phyloP scores from a whole-genome alignment of 768 basidiomycete species.

The Suillus placidus region DNA sequence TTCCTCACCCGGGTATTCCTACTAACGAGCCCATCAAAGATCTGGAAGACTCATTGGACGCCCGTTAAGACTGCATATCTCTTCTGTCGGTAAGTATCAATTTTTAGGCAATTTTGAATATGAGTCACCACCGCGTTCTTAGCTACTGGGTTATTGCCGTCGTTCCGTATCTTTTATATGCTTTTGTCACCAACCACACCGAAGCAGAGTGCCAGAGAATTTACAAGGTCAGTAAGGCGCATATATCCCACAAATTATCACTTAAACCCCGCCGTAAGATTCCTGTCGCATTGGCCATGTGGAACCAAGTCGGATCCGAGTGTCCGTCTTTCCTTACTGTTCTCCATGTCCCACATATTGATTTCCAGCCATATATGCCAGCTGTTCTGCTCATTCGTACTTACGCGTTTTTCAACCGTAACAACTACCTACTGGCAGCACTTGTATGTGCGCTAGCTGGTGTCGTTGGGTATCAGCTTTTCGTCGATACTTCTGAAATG shows the following conservation, averaged over 20 bases:
- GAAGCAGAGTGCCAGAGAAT: conserved; percentile 66
- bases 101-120: conserved; percentile 16
- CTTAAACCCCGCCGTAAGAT: conserved; percentile 46
- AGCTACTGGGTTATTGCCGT: conserved; percentile 85
- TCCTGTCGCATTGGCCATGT: conserved; percentile 81
- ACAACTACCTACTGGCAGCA: conserved; percentile 62
- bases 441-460: conserved; percentile 70
- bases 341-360: neutral
- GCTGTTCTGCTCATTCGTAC: conserved; percentile 82
- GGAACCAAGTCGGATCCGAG: conserved; percentile 86
- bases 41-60: conserved; percentile 85
- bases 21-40: conserved; percentile 40
- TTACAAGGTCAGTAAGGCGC: conserved; percentile 52
- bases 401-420: conserved; percentile 85
- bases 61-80: conserved; percentile 83
- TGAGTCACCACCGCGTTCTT: conserved; percentile 14
- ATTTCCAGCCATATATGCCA: conserved; percentile 29
- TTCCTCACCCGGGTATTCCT: neutral
- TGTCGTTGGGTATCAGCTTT: conserved; percentile 80
- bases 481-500: conserved; percentile 80
- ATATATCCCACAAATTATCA: neutral
- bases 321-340: conserved; percentile 42
- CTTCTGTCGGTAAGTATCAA: conserved; percentile 70
- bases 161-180: conserved; percentile 77
- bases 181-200: conserved; percentile 72